Evolutionary conservation across 768 basidiomycete genomes (phyloP), one percentile per base, ranked within the genome.

Genomic region (Podaxis pistillaris): DNA sequence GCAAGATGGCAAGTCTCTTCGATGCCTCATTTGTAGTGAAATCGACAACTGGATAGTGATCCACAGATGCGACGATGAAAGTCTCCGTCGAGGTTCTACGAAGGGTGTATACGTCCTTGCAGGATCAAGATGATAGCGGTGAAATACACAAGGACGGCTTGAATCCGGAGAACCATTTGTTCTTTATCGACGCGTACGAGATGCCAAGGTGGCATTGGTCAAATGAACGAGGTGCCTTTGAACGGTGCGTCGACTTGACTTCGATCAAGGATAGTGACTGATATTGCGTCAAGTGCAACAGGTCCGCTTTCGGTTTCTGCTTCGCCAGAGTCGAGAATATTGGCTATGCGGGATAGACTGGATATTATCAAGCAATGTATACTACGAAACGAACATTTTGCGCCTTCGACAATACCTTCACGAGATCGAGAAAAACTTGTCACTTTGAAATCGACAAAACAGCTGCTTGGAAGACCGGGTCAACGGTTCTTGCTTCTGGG

Each of bases 151-250:
- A 84, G 44, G 89, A 91, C 49, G 72, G 83, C 7, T 79, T 94
- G 26, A 93, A 95, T 66, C 88, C 91, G 5, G 89, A 93, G 36
- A 87, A 82, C 46, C 91, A 97, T 71, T 75, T 98, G 30, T 86
- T 87, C 68, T 79, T 98, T 66, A 79, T 98, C 33, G 87, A 96
- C 72, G 89, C 96, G 9, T 96, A 94, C 68, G 94, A 96, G 56
- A 98, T 98, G 95, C 97, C 97, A 0, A 76, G 87, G 12, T 95
- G 95, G 89, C 84, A 89, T 68, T 99, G 93, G 87, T 94, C 95
- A 15, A 77, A 81, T 33, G 92, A 96, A 69, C 79, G 91, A 62
- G 90, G 90, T 51, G 89, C 91, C 1, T 98, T 98, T 69, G 93
- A 94, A 62, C 91, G 86, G 96, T 96, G 70, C 50, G 83, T 55